phyloP scores from a whole-genome alignment of 1,284 basidiomycete species.

The Pisolithus thermaeus region DNA sequence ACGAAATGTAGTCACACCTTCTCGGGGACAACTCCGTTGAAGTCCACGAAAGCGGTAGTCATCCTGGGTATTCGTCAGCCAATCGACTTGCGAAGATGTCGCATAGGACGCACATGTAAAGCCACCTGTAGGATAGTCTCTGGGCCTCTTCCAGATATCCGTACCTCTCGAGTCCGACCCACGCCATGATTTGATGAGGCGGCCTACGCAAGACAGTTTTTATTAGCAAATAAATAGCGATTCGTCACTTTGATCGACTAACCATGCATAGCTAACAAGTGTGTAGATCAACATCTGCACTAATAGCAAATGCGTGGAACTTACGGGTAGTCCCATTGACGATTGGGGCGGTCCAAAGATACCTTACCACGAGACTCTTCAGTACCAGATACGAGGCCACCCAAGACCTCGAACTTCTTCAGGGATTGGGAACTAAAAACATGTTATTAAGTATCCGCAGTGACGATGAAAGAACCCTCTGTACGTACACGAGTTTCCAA shows the following conservation, averaged over 20 bases:
- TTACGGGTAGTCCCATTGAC: slow-evolving; percentile 94
- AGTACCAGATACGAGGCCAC: slow-evolving; percentile 94
- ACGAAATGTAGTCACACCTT: slow-evolving; percentile 44
- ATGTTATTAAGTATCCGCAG: slow-evolving; percentile 11
- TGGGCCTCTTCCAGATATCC: slow-evolving; percentile 93
- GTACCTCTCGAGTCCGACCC: slow-evolving; percentile 96
- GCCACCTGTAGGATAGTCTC: slow-evolving; percentile 89
- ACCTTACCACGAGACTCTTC: slow-evolving; percentile 96
- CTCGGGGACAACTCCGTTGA: slow-evolving; percentile 96
- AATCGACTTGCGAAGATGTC: neutral
- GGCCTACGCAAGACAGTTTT: slow-evolving; percentile 52
- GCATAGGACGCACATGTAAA: slow-evolving; percentile 75
- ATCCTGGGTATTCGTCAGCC: slow-evolving; percentile 48
- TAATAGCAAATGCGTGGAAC: slow-evolving; percentile 27
- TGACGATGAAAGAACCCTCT: slow-evolving; percentile 1
- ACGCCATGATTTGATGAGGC: slow-evolving; percentile 94
- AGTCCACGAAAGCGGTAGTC: slow-evolving; percentile 90
- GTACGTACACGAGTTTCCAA: slow-evolving; percentile 81
- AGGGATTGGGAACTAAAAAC: slow-evolving; percentile 69
- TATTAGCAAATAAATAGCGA: slow-evolving; percentile 2
- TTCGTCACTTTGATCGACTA: slow-evolving; percentile 15
- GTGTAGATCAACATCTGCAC: slow-evolving; percentile 11
- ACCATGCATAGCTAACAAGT: slow-evolving; percentile 57
- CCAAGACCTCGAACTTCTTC: slow-evolving; percentile 93
- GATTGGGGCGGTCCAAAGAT: slow-evolving; percentile 93